phyloP scores from a whole-genome alignment of 2,329 filamentous ascomycete genomes.

The Pseudogymnoascus sp. region DNA sequence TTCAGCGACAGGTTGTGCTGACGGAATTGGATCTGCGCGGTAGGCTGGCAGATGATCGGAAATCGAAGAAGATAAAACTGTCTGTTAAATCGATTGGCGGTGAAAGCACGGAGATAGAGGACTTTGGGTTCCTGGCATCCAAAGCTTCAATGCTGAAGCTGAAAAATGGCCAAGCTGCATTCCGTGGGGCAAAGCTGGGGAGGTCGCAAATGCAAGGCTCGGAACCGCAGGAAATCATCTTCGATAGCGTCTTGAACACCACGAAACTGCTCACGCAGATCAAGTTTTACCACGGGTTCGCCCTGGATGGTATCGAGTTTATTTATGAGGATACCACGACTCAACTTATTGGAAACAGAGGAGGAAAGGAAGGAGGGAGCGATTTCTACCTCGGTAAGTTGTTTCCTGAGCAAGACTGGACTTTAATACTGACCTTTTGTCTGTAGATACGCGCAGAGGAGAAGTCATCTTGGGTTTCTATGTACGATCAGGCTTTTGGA shows the following conservation, averaged over 20 bases:
- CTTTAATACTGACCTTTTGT: constrained; percentile 7
- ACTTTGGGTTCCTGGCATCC: constrained; percentile 60
- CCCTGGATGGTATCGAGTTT: constrained; percentile 83
- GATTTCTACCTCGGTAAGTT: constrained; percentile 67
- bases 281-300: constrained; percentile 66
- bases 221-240: constrained; percentile 62
- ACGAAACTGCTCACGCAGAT: constrained; percentile 69
- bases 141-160: constrained; percentile 69
- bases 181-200: constrained; percentile 67
- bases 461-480: constrained; percentile 85
- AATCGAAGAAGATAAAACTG: constrained; percentile 61
- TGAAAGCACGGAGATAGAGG: constrained; percentile 66
- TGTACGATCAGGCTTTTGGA: constrained; percentile 69
- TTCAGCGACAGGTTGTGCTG: constrained; percentile 65
- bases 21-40: constrained; percentile 67
- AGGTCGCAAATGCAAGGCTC: constrained; percentile 63
- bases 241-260: constrained; percentile 58
- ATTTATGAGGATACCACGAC: constrained; percentile 78
- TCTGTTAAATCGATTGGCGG: constrained; percentile 70
- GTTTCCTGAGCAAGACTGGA: constrained; percentile 5
- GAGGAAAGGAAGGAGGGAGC: constrained; percentile 60
- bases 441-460: constrained; percentile 66
- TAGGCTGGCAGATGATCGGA: constrained; percentile 62
- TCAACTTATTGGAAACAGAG: constrained; percentile 78
- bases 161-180: constrained; percentile 65